Base-by-base conservation (phyloP, 1,284 basidiomycete species). In the Trichosporon sp. region DNA sequence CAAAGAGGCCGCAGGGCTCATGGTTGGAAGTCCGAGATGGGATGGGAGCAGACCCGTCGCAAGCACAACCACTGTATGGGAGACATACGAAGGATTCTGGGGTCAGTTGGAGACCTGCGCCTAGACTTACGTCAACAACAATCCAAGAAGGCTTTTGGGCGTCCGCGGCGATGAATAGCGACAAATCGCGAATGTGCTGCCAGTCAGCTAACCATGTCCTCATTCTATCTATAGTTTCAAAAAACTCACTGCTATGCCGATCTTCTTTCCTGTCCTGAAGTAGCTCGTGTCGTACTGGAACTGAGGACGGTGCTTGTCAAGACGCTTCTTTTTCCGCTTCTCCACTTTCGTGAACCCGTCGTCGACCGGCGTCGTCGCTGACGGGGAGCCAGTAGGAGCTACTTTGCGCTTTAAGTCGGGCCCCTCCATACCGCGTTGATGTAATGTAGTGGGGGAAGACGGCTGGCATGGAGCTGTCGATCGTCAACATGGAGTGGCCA, bases 171-270 rank as follows among this genome's bases (percentile, higher is more conserved):
- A 95, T 85, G 76, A 93, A 91, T 2, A 96, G 83, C 3, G 91
- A 86, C 34, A 96, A 85, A 77, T 96, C 93, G 23, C 93, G 87
- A 31, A 95, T 86, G 77, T 95, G 92, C 93, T 95, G 74, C 12
- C 23, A 32, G 58, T 69, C 63, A 69, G 70, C 21, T 29, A 77
- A 11, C 3, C 8, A 18, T 6, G 8, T n/a, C 67, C 53, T 53
- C 32, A 38, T 56, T 44, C 51, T 31, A 6, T 3, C 5, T 3
- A 1, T 47, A 18, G 4, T 3, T 7, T 1, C 23, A 27, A 15
- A n/a, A 29, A 38, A 85, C 90, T 74, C 76, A 93, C 92, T 65
- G 89, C 90, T 67, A 93, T 89, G 13, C 88, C 88, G 62, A 95
- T 87, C 75, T 90, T 87, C 71, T 86, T 89, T 56, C 92, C 85